These are phyloP conservation scores for Emmonsiellopsis sp. DNA, from an alignment of 2,329 filamentous ascomycete genomes.

Conservation along the genomic window DNA sequence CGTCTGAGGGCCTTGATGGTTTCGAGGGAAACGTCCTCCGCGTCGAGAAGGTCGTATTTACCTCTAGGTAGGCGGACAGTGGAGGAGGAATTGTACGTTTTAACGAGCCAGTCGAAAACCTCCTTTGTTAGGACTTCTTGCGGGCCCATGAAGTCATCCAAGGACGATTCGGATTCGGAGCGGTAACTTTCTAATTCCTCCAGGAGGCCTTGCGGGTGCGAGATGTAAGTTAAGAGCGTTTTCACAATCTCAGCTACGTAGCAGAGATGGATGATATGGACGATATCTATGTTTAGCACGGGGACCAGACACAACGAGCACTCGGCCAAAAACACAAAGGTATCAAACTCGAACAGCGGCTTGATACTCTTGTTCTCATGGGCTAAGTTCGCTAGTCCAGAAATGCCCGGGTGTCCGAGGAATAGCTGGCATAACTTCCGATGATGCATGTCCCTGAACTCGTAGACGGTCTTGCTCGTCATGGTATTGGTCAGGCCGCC, in stretches of 20 bases:
- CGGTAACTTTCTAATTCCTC: constrained; percentile 23
- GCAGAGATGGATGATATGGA: constrained; percentile 73
- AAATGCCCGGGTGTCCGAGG: constrained; percentile 43
- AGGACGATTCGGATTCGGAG: constrained; percentile 17
- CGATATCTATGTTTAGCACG: constrained; percentile 61
- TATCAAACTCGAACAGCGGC: constrained; percentile 30
- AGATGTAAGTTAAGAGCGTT: constrained; percentile 52
- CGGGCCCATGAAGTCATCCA: constrained; percentile 21
- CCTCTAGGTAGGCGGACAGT: neutral
- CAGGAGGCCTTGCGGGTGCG: constrained; percentile 29
- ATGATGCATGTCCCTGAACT: constrained; percentile 60
- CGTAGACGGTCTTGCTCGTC: constrained; percentile 53
- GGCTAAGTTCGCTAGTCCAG: constrained; percentile 24
- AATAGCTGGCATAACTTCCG: constrained; percentile 71
- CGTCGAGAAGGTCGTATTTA: constrained; percentile 15
- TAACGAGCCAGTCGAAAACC: constrained; percentile 31
- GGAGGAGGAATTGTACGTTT: constrained; percentile 7
- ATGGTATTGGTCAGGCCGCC: constrained; percentile 57
- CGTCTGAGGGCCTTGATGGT: constrained; percentile 24
- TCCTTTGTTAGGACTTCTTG: constrained; percentile 22
- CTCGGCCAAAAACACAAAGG: constrained; percentile 62
- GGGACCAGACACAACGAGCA: constrained; percentile 62
- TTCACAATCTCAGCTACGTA: constrained; percentile 89
- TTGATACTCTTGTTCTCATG: constrained; percentile 29
- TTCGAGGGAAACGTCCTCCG: constrained; percentile 15